Base-by-base conservation (phyloP, 1,284 basidiomycete species). In the Ganoderma meredithae region DNA sequence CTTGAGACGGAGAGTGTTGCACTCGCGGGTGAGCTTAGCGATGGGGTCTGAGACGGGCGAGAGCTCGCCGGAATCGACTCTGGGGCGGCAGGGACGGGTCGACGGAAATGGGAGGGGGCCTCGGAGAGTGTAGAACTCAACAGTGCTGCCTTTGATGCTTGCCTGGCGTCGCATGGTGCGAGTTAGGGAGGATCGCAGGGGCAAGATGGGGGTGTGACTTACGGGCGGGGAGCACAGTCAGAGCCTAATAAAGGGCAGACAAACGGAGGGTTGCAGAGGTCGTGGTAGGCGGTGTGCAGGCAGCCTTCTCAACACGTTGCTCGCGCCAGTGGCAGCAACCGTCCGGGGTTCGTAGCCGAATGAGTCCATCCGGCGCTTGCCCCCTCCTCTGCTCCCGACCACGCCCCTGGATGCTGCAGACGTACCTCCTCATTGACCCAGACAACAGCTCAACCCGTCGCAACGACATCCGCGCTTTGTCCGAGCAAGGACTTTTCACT, bases 71-170 rank as follows among this genome's bases (percentile, higher is more conserved):
- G 75, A 71, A 52, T 71, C 68, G 55, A 70, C 12, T 33, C 69
- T 67, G 60, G 62, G 63, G 40, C 69, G 69, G 19, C 69, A 64
- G 60, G 67, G 63, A 31, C 66, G 66, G n/a, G 60, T 17, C 44
- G 71, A 76, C 41, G 77, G 73, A 65, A 74, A 71, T 67, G 74
- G 19, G 64, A 60, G 17, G 60, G 67, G 60, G 62, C 77, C 83
- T 67, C 82, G 83, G 65, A 83, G 79, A 66, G 84, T 76, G 74
- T 90, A 85, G 81, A 88, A 89, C 74, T 88, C 87, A 82, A 88
- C 82, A 66, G 88, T 86, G 59, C 84, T 83, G 76, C 86, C 81
- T 81, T 85, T 49, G 47, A 22, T 85, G 72, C 88, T 78, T 76
- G 84, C 84, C 84, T 83, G 85, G 77, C 90, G 81, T 79, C 86